These are phyloP conservation scores for Candida germanica DNA, from an alignment of 805 yeast species.

Conservation along the genomic window DNA sequence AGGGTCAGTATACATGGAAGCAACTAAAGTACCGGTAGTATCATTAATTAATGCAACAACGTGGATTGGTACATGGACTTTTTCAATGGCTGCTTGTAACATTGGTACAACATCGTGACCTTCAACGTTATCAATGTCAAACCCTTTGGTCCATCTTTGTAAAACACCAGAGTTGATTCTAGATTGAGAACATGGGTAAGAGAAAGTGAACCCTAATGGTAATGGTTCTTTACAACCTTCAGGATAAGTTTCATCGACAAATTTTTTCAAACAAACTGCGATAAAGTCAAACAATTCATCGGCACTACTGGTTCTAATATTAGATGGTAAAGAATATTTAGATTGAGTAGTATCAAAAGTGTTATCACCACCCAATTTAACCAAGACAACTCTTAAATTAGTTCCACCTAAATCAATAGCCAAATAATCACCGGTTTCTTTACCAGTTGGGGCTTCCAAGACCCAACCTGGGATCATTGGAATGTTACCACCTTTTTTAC, in stretches of 20 bases:
- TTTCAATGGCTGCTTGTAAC: conserved; percentile 73
- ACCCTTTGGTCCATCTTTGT: conserved; percentile 98
- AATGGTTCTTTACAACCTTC: conserved; percentile 58
- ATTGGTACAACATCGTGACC: conserved; percentile 92
- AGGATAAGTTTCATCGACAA: conserved; percentile 66
- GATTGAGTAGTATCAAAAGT: conserved; percentile 84
- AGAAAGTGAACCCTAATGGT: conserved; percentile 93
- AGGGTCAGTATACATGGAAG: conserved; percentile 88
- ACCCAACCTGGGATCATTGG: conserved; percentile 99
- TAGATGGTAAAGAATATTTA: conserved; percentile 75
- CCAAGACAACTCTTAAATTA: conserved; percentile 87
- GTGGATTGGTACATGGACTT: conserved; percentile 66
- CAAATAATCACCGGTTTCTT: conserved; percentile 82
- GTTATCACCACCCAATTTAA: conserved; percentile 76
- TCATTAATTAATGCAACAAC: conserved; percentile 94
- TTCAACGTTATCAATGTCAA: conserved; percentile 89
- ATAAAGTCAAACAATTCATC: conserved; percentile 84
- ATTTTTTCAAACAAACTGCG: conserved; percentile 73
- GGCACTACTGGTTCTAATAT: conserved; percentile 72
- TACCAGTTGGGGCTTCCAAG: conserved; percentile 87
- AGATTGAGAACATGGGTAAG: conserved; percentile 82
- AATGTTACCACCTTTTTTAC: conserved; percentile 74
- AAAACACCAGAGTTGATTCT: conserved; percentile 82
- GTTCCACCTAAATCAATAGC: conserved; percentile 98
- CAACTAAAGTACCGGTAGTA: conserved; percentile 95